Evolutionary conservation across 805 yeast genomes (phyloP), one percentile per base, ranked within the genome.

Genomic region (Hanseniaspora lindneri): DNA sequence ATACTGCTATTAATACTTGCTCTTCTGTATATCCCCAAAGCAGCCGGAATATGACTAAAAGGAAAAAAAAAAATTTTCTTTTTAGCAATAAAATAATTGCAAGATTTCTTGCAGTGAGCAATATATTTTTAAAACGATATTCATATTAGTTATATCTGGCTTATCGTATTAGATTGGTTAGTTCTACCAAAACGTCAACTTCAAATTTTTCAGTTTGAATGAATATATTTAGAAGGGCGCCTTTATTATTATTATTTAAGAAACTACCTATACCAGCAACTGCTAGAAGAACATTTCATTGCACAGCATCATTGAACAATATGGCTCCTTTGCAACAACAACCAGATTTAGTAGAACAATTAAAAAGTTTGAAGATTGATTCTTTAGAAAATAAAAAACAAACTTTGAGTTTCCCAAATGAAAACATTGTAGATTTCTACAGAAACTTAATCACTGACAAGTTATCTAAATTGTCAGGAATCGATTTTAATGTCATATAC

Each of bases 361-460:
- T 46, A 32, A 23, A 46, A 32, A 39, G 39, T 4, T 23, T 46
- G 10, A 37, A 35, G 14, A 46, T 46, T 14, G 39, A 44, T 19
- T 39, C 42, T n/a, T 2, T 21, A 30, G 30, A 32, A 24, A 32
- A 32, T 19, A 36, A 37, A 6, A 37, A 20, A 20, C 37, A 46
- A 14, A 30, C 49, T 14, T 46, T 46, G 10, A 39, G 95, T 1
- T 74, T 68, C 61, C 95, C 96, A 14, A 78, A 76, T 39, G 72
- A 71, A 63, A 89, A 89, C 65, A 79, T 89, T 4, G 79, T 83
- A 51, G 98, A 92, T 60, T 70, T 87, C 20, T 77, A 86, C 71
- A 83, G 97, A 71, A 83, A 87, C 64, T 86, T 84, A 66, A 84
- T 92, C 63, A 69, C 95, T 44, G 73, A 76, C 54, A 89, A 88